Conservation (phyloP, 352 stramenopile species). For the Blastocystis sp. region DNA sequence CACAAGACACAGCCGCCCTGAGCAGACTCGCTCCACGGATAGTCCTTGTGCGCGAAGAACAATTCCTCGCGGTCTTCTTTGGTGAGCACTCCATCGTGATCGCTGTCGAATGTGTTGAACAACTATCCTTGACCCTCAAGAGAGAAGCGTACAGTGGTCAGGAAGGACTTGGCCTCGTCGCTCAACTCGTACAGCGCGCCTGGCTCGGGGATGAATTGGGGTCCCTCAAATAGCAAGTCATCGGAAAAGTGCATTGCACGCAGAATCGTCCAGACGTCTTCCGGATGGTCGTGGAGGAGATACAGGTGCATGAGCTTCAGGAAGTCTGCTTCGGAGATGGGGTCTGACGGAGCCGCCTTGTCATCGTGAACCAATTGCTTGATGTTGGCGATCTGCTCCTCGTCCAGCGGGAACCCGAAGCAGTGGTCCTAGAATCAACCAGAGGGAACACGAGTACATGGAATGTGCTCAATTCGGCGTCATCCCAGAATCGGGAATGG, state of each 20-base stretch:
- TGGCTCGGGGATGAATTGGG: not conserved
- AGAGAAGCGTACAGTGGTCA: not conserved
- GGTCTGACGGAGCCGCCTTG: not conserved
- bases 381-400: not conserved
- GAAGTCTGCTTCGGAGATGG: slow-evolving; percentile 17
- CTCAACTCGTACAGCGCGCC: not conserved
- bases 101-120: not conserved
- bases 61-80: not conserved
- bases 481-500: not conserved
- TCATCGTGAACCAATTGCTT: not conserved
- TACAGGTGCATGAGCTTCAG: slow-evolving; percentile 36
- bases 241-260: slow-evolving; percentile 3
- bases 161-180: not conserved
- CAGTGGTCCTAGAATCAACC: slow-evolving; percentile 17
- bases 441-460: not conserved
- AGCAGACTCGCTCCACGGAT: not conserved
- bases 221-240: not conserved
- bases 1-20: not conserved
- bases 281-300: not conserved
- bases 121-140: not conserved
- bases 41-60: not conserved
- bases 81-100: not conserved
- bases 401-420: not conserved
- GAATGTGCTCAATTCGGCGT: slow-evolving; percentile 22
- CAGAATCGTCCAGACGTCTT: slow-evolving; percentile 24